phyloP scores from a whole-genome alignment of 2,329 filamentous ascomycete species.

The Trematosphaeria pertusa region DNA sequence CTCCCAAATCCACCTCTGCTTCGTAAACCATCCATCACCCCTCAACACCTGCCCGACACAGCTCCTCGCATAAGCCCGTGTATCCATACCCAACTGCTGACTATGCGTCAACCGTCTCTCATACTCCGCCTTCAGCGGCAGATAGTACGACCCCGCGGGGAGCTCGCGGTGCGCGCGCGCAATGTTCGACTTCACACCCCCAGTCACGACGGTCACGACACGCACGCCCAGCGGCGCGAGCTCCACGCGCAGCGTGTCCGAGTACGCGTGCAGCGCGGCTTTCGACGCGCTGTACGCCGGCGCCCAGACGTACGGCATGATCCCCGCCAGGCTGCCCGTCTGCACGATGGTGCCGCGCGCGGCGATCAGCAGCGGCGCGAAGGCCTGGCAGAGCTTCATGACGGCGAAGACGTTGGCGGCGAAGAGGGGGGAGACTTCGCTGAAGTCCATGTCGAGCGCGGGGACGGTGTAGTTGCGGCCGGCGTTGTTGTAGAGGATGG shows the following conservation, averaged over 20 bases:
- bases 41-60: conserved; percentile 62
- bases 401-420: conserved; percentile 62
- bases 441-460: conserved; percentile 60
- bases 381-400: conserved; percentile 64
- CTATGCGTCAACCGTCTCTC: conserved; percentile 59
- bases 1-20: conserved; percentile 62
- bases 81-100: conserved; percentile 60
- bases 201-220: conserved; percentile 61
- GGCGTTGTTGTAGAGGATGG: conserved; percentile 67
- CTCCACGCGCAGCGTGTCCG: conserved; percentile 65
- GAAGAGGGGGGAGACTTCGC: conserved; percentile 40
- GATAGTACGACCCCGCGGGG: conserved; percentile 57
- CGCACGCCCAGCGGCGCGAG: conserved; percentile 59
- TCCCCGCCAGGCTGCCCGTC: conserved; percentile 54
- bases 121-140: conserved; percentile 61
- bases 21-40: conserved; percentile 36
- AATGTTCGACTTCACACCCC: conserved; percentile 66
- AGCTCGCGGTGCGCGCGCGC: conserved; percentile 60
- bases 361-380: conserved; percentile 60
- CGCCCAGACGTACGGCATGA: conserved; percentile 46
- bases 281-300: conserved; percentile 65
- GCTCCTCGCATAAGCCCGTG: conserved; percentile 60
- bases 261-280: conserved; percentile 65
- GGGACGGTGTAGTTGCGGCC: conserved; percentile 64
- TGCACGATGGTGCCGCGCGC: conserved; percentile 55